phyloP scores from a whole-genome alignment of 225 moss, liverwort and hornwort genomes.

The Bryoerythrophyllum caledonicum region DNA sequence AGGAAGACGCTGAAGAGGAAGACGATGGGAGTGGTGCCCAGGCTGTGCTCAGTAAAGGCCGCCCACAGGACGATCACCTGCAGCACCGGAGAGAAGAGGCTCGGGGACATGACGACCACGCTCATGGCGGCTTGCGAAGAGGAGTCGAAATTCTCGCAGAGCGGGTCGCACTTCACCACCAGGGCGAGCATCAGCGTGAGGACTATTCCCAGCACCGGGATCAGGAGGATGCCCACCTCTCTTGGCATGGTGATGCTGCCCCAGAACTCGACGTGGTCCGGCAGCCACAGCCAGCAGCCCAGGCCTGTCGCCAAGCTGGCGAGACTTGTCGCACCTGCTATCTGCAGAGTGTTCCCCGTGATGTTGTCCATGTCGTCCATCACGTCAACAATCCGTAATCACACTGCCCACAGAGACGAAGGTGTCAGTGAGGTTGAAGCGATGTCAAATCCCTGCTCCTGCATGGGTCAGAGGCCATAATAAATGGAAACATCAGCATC shows the following conservation, averaged over 20 bases:
- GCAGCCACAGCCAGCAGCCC: conserved; percentile 53
- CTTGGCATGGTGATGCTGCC: conserved; percentile 36
- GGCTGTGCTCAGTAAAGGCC: conserved; percentile 48
- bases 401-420: conserved; percentile 14
- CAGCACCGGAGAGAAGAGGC: conserved; percentile 50
- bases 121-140: conserved; percentile 58
- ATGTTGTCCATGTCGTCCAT: conserved; percentile 50
- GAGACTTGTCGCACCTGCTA: conserved; percentile 45
- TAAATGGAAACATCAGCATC: neutral
- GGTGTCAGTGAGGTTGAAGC: conserved; percentile 5
- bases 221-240: conserved; percentile 47
- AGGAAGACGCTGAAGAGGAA: conserved; percentile 58
- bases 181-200: conserved; percentile 56
- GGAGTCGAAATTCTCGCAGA: conserved; percentile 49
- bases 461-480: neutral
- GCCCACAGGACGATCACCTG: conserved; percentile 61
- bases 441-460: neutral
- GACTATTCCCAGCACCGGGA: conserved; percentile 53
- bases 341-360: conserved; percentile 36
- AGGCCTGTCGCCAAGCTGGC: conserved; percentile 47
- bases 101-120: conserved; percentile 55
- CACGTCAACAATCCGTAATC: conserved; percentile 5
- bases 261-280: conserved; percentile 52
- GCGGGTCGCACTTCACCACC: conserved; percentile 65
- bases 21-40: conserved; percentile 56